Evolutionary conservation across 352 stramenopile species (phyloP), one percentile per base, ranked within the genome.

Genomic region (Pythium biforme): DNA sequence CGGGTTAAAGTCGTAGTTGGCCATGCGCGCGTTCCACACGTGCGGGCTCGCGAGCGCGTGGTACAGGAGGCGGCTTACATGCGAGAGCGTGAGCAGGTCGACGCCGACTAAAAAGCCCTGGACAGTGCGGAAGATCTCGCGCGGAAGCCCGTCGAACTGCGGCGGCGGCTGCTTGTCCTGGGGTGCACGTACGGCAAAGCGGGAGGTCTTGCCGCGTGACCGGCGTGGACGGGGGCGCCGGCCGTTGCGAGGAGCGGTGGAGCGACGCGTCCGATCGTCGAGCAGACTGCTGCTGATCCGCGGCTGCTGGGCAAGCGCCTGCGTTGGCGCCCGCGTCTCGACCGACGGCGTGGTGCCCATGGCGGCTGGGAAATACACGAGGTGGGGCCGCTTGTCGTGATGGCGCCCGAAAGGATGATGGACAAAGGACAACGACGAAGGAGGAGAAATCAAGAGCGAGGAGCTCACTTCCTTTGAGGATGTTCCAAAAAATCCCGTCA

Each of bases 61-160:
- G 49, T 57, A 64, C 17, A 69, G 29, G 0, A 12, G 37, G 17
- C 23, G 62, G 40, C 67, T 75, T 31, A 71, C 54, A 33, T 77
- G 70, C 9, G 70, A 77, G 20, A 78, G 46, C 51, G 66, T 70
- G 39, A 75, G 73, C 39, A 68, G 46, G 15, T 78, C 71, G 39
- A 67, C 64, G 29, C 71, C 71, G 4, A 64, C 59, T n/a, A 78
- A 41, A 51, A 67, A 78, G 45, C 46, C 63, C 29, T 71, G 62
- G 6, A 74, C 20, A 3, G 55, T 50, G 23, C 57, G 34, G 34
- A 77, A 50, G 3, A 59, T 57, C 62, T 77, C 70, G 3, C 53
- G 55, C n/a, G 67, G 54, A 37, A 64, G 60, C 55, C 40, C 39
- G 26, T 58, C 46, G 55, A 68, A 68, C 26, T 27, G 61, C 40